A percentile compares a stretch with the other conserved stretches of the same genome.
Conservation (phyloP, 176 grass and related monocot genomes). For the Ensete glaucum region DNA sequence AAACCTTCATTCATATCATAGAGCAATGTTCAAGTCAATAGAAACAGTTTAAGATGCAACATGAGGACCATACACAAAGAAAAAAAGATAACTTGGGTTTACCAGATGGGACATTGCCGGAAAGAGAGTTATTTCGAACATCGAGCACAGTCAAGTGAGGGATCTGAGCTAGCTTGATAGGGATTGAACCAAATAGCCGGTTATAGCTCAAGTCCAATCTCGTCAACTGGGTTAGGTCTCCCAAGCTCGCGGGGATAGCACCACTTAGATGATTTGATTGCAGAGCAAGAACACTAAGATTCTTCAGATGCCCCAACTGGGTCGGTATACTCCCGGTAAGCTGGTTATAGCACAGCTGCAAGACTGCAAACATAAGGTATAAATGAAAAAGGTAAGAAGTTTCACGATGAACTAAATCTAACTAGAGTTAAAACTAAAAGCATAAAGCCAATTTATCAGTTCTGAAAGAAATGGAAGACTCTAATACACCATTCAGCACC, state of each 20-base stretch:
- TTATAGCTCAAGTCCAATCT: conserved; percentile 82
- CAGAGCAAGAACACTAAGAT: conserved; percentile 61
- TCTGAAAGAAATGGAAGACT: too few relatives aligned
- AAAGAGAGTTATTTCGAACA: conserved; percentile 87
- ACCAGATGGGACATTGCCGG: conserved; percentile 82
- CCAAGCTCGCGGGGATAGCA: conserved; percentile 87
- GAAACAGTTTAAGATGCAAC: neutral
- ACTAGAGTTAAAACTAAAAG: too few relatives aligned
- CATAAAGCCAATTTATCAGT: too few relatives aligned
- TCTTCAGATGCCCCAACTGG: conserved; percentile 61
- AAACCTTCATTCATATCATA: conserved; percentile 31
- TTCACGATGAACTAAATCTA: neutral
- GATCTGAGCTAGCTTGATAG: conserved; percentile 52
- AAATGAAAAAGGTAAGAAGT: neutral
- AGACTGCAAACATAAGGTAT: conserved; percentile 35
- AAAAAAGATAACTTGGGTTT: neutral
- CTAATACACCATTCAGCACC: too few relatives aligned
- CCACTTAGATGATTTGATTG: conserved; percentile 74
- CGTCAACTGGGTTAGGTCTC: conserved; percentile 50
- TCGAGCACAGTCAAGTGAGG: conserved; percentile 45
- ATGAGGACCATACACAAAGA: neutral
- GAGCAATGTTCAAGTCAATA: neutral
- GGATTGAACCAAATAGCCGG: conserved; percentile 71
- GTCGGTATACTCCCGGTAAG: conserved; percentile 80
- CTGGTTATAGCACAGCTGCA: conserved; percentile 96